Base-by-base conservation (phyloP, 2,329 filamentous ascomycete species). In the Verticillium dahliae region DNA sequence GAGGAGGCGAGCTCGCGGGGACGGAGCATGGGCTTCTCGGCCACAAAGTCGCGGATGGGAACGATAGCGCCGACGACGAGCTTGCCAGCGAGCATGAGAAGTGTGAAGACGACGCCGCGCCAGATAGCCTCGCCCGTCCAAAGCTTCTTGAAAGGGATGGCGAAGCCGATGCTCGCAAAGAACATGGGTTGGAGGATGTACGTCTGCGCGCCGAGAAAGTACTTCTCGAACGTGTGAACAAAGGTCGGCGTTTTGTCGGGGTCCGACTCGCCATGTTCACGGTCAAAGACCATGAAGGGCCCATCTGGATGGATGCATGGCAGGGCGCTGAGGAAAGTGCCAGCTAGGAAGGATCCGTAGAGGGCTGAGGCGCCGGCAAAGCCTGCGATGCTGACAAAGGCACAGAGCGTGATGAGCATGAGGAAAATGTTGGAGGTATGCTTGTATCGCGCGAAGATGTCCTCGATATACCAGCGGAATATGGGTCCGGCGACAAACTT, bases 141-240 rank as follows among this genome's bases (percentile, higher is more conserved):
- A 75, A 87, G 81, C 22, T 78, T 73, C 0, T 78, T 78, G 58
- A 86, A 84, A 1, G 85, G 85, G 10, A 87, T 85, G 2, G 84
- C 81, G 65, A 87, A 87, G 13, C 85, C 85, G 60, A 87, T 83
- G 0, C 75, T 70, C 61, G 78, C 84, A 66, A 87, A 87, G 71
- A 87, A 87, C 52, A 86, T 75, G 0, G 85, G 84, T 58, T 80
- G 80, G 4, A 87, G 68, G 4, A 87, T 76, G 27, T 73, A 73
- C 2, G 78, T 69, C 61, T 74, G 75, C 14, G 72, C 68, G 11
- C 69, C 74, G 1, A 72, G 59, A 1, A 76, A 65, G 60, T 77
- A 78, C 10, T 64, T 63, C 60, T 76, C 74, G 60, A 76, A 77
- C 0, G 74, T 75, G 59, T 76, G 73, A 1, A 72, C 66, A 57